Base-by-base conservation (phyloP, 495 filamentous ascomycete species). In the Bryoglossum gracile region DNA sequence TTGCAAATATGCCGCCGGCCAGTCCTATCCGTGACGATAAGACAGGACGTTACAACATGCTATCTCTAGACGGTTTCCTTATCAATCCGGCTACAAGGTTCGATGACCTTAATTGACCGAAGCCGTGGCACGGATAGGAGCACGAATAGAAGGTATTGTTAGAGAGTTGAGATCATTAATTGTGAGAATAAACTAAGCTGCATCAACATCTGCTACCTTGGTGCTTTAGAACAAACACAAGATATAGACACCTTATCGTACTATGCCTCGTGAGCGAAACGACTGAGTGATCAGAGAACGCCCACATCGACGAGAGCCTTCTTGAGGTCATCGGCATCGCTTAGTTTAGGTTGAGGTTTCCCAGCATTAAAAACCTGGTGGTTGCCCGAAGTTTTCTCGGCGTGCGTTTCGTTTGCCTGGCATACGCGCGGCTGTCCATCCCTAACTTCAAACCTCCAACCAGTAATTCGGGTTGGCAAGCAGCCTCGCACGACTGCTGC, bases 1-100 rank as follows among this genome's bases (percentile, higher is more conserved):
- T 70, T 44, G 60, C 58, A 25, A 67, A 68, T 54, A 48, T 43
- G 51, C 59, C 60, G 4, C 40, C 56, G 41, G 58, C 65, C 41
- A 54, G 56, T n/a, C 64, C 69, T 24, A 68, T 72, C 41, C 33
- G 24, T 4, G 60, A 66, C 52, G 63, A 68, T 55, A 64, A 68
- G 53, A 50, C 42, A 14, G 66, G 67, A 41, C 48, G 55, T 18
- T 70, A 73, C 46, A 65, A 65, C 9, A 65, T 69, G 62, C 48
- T 61, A 44, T 58, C 51, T 41, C 42, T 72, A 41, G 67, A 71
- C 57, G 58, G 62, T 41, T 54, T 69, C 17, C 61, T 69, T 3
- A 56, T 68, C 22, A 61, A 64, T 47, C 63, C 58, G 25, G 43
- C 23, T 41, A 68, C 64, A 9, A 67, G 57, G 3, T 35, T 35